Base-by-base conservation (phyloP, 768 basidiomycete species). In the Dictyophora rubrovolvata region DNA sequence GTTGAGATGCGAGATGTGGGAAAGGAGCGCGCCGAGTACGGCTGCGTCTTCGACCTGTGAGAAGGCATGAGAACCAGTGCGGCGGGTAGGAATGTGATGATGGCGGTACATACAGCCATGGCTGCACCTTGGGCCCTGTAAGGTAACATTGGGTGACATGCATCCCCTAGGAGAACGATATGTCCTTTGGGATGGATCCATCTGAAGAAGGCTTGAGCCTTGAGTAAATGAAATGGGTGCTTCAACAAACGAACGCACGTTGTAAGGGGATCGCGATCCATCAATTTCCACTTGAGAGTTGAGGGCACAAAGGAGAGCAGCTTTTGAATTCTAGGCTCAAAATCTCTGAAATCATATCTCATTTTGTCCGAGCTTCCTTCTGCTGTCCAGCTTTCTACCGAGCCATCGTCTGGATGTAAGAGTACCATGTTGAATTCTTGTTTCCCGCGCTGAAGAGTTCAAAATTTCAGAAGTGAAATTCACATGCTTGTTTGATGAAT, bases 101-200 rank as follows among this genome's bases (percentile, higher is more conserved):
- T 16, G 22, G 0, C 20, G 49, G 42, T 34, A 62, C 64, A 51
- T 55, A 65, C 65, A 20, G 80, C 69, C 66, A 73, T 79, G 11
- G 80, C 78, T 36, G 79, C 74, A 6, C 80, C 80, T 65, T 82
- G 81, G 0, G 79, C 81, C 14, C 75, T 72, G 62, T 80, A 80
- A 1, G 80, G 80, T 10, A 81, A 69, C 77, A 82, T 82, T 1
- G 82, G 77, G 65, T 83, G 82, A 51, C 79, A 80, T 0, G 80
- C 73, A 63, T 83, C 82, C 1, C 81, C 81, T 0, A 83, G 69
- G 16, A 83, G 66, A 4, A 68, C 74, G 1, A 82, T 69, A 22
- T 68, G 75, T 2, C 74, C 75, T 17, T 68, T 67, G 36, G 63
- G 62, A 65, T 82, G 78, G 8, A 81, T 60, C 81, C 80, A 82